A percentile compares a stretch with the other conserved stretches of the same genome.
Conservation (phyloP, 23 red algal genomes). For the Chondrus crispus region DNA sequence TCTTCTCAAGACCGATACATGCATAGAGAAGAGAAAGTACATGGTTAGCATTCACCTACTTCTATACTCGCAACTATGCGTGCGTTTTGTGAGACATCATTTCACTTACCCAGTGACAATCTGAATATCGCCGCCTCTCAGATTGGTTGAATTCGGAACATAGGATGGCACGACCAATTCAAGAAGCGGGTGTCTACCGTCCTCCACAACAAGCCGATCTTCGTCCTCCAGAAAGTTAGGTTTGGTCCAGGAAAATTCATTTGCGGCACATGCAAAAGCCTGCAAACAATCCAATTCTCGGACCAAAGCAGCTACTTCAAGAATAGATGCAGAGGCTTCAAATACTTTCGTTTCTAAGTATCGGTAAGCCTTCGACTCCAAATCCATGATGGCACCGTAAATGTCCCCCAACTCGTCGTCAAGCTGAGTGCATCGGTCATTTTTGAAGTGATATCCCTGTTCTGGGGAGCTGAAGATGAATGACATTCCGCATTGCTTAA, state of each 20-base stretch:
- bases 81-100: no score
- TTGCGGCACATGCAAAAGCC: conserved; percentile 26
- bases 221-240: conserved; percentile 3
- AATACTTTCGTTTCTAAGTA: conserved; percentile 55
- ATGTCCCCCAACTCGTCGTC: conserved; percentile 68
- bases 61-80: no score
- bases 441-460: conserved; percentile 54
- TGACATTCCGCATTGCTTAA: conserved; percentile 30
- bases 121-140: conserved; percentile 48
- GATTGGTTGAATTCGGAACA: conserved; percentile 32
- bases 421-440: conserved; percentile 27
- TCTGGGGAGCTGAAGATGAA: conserved; percentile 41
- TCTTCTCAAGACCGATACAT: neutral
- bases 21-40: no score
- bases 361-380: conserved; percentile 36
- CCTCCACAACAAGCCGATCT: conserved; percentile 27
- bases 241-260: conserved; percentile 28
- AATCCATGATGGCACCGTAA: conserved; percentile 31
- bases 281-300: conserved; percentile 59
- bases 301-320: neutral
- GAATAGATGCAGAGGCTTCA: neutral
- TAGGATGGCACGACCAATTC: conserved; percentile 37
- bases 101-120: conserved; percentile 55
- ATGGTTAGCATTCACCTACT: no score
- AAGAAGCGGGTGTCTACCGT: conserved; percentile 42